A percentile compares a stretch with the other conserved stretches of the same genome.
These are phyloP conservation scores for Licmophora abbreviata DNA, from an alignment of 108 stramenopile species.

Conservation along the genomic window DNA sequence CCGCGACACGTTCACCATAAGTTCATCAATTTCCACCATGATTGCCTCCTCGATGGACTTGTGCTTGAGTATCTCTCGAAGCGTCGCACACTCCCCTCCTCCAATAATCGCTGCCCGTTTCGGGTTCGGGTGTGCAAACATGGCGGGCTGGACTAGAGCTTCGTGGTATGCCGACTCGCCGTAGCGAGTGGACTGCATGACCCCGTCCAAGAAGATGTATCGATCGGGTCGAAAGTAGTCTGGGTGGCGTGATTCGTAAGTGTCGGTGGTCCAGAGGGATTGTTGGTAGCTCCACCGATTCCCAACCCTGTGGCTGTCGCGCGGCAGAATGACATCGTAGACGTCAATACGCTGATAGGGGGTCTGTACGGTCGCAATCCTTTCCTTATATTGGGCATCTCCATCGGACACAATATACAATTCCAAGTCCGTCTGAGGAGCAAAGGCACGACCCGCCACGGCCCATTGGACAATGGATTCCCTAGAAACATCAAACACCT, in stretches of 20 bases:
- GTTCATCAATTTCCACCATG: conserved; percentile 87
- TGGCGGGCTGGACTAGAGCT: conserved; percentile 86
- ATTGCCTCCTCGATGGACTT: conserved; percentile 65
- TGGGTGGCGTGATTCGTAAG: conserved; percentile 29
- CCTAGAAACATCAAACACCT: no score
- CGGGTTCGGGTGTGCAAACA: conserved; percentile 70
- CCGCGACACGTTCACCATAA: conserved; percentile 52
- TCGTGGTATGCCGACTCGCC: conserved; percentile 79
- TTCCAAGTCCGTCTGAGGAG: no score
- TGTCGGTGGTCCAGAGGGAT: background rate
- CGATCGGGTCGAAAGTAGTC: conserved; percentile 45
- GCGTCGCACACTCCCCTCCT: conserved; percentile 67
- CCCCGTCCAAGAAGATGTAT: conserved; percentile 55
- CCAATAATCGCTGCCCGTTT: conserved; percentile 57
- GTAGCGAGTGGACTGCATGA: conserved; percentile 36
- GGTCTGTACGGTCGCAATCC: no score
- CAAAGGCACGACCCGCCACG: no score
- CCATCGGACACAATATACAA: no score
- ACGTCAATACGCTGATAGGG: background rate
- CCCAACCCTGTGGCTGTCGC: background rate
- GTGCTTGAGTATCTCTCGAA: conserved; percentile 80
- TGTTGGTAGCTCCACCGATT: no score
- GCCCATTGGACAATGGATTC: no score
- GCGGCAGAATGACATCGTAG: background rate
- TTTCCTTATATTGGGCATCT: no score